Base-by-base conservation (phyloP, 768 basidiomycete genomes). In the Pleurotus tuber-regium region DNA sequence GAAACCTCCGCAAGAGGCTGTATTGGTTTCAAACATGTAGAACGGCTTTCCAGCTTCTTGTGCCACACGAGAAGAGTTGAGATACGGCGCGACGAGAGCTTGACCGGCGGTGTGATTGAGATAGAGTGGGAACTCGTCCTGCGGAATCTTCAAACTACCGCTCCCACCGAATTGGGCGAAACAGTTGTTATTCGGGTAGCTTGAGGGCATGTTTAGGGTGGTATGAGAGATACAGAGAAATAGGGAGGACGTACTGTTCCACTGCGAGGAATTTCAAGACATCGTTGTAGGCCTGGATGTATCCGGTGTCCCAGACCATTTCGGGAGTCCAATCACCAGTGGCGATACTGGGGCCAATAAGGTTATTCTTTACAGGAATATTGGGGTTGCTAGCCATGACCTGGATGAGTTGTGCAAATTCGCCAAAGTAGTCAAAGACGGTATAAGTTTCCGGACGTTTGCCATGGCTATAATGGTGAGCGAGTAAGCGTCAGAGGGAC, bases 21-120 rank as follows among this genome's bases (percentile, higher is more conserved):
- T 80, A 58, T 87, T 87, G 10, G 82, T 86, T 65, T 89, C 86
- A 55, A 87, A 75, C 83, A 87, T 85, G 47, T 84, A 57, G 28
- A 86, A 64, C 16, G 74, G 73, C 55, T 79, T 75, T 2, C 66
- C 63, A 28, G 67, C 66, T 0, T 61, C 62, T 50, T 71, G 69
- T 1, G 81, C 80, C 14, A 71, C 71, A 42, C 54, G 54, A 0
- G 80, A 72, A 1, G 80, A 77, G 49, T 70, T 73, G 12, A 82
- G 57, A 63, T 87, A 91, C 9, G 70, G 69, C 0, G 58, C 54
- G 16, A 84, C 74, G 24, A 90, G 67, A 21, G 55, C 62, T 42
- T 71, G 66, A 0, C 78, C 79, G 2, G 82, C 70, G 2, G 70
- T 68, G 61, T 92, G 90, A 42, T 74, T 80, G 16, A 92, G 75